Evolutionary conservation across 306 rosid genomes (phyloP), one percentile per base, ranked within the genome.

Genomic region (Fragaria ananassa): DNA sequence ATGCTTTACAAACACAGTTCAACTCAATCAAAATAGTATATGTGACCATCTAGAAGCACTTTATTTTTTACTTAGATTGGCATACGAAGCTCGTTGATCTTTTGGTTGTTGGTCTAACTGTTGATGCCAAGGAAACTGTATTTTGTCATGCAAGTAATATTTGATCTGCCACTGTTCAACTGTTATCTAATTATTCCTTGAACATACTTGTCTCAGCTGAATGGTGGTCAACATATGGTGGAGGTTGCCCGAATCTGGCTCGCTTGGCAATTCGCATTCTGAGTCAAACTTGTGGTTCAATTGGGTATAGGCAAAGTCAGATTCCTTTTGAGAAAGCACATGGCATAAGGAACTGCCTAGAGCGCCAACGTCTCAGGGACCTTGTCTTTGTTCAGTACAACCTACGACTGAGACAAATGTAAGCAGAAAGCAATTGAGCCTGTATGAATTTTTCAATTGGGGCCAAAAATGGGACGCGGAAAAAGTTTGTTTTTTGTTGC

Each of bases 181-280:
- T 19, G 45, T 72, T 58, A 21, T 66, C 58, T 79, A 66, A 75
- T 62, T 60, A 34, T 67, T 65, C 84, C 62, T 41, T 74, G 74
- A 17, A n/a, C 62, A 42, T 81, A 45, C 29, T 83, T 70, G 65
- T 88, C 80, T 65, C 76, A 93, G 96, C 90, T 62, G 98, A 93
- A 86, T 93, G 98, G 98, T 94, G 97, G 98, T 90, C 96, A 74
- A 89, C 97, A 72, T 91, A 90, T 81, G 97, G 96, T 76, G 94
- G 96, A 81, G 89, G 90, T 73, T 93, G 96, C 85, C 96, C 97
- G 25, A 90, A 89, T 86, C 84, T 93, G 83, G 85, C 97, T 2
- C 94, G 91, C 69, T 72, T 94, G 76, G 96, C 97, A 19, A 83
- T 89, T 74, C 94, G 87, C 19, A 86, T 94, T 85, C 98, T 94